phyloP scores from a whole-genome alignment of 1,139 yeast genomes.

The Scheffersomyces cryptocercus region DNA sequence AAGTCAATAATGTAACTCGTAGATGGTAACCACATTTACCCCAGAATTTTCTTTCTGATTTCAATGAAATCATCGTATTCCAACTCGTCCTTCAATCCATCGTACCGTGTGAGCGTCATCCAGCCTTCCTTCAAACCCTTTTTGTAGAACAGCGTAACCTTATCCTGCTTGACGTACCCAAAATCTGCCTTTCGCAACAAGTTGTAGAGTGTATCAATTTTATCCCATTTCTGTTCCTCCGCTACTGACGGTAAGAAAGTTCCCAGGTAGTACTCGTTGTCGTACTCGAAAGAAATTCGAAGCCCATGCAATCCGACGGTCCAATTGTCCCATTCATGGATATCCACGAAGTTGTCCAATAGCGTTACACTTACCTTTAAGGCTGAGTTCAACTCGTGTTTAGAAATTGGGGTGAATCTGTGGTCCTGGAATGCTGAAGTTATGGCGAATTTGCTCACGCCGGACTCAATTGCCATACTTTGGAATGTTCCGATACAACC shows the following conservation, averaged over 20 bases:
- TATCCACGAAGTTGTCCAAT: slow-evolving; percentile 58
- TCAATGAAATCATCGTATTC: slow-evolving; percentile 26
- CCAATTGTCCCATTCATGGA: slow-evolving; percentile 66
- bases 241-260: slow-evolving; percentile 93
- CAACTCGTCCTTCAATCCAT: slow-evolving; percentile 35
- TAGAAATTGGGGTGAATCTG: slow-evolving; percentile 68
- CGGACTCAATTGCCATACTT: slow-evolving; percentile 46
- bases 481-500: slow-evolving; percentile 94
- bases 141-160: slow-evolving; percentile 25
- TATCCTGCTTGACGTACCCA: slow-evolving; percentile 15
- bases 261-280: slow-evolving; percentile 51
- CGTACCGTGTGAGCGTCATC: slow-evolving; percentile 37
- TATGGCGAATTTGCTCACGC: slow-evolving; percentile 63
- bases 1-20: too few relatives aligned
- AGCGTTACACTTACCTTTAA: slow-evolving; percentile 60
- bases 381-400: slow-evolving; percentile 49
- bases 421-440: slow-evolving; percentile 74
- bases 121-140: slow-evolving; percentile 37
- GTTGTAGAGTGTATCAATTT: slow-evolving; percentile 66
- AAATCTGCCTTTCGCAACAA: slow-evolving; percentile 71
- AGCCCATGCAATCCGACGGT: slow-evolving; percentile 81
- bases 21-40: too few relatives aligned
- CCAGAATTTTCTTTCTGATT: slow-evolving; percentile 4
- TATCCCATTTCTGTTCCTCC: slow-evolving; percentile 83
- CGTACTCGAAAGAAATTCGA: slow-evolving; percentile 48